These are phyloP conservation scores for Cryptosporidium sp. DNA, from an alignment of 169 alveolate genomes.

Conservation along the genomic window DNA sequence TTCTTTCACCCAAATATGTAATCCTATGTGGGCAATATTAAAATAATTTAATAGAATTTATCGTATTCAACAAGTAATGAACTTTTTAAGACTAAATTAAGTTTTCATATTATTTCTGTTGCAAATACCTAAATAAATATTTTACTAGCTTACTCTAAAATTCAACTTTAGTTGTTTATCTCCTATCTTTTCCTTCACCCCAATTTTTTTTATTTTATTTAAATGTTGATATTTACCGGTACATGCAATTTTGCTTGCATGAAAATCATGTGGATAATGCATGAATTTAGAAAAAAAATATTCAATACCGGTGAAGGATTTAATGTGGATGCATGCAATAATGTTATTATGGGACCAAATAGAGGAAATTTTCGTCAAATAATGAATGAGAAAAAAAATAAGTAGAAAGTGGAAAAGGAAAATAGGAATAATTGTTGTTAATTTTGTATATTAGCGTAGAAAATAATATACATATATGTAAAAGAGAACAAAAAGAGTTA, in stretches of 20 bases:
- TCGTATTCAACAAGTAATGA: no score
- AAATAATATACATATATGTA: not conserved
- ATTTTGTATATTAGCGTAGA: not conserved
- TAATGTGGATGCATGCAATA: conserved; percentile 7
- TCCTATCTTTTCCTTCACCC: no score
- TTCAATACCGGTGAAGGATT: conserved; percentile 9
- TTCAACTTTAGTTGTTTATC: no score
- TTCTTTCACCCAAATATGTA: not conserved
- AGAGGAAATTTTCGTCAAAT: not conserved
- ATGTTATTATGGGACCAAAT: not conserved
- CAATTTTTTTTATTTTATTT: not conserved
- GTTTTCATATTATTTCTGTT: no score
- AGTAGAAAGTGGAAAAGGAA: no score
- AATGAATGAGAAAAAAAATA: no score
- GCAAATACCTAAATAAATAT: no score
- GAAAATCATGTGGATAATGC: not conserved
- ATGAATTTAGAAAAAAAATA: not conserved
- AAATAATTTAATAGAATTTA: no score
- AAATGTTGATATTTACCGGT: not conserved
- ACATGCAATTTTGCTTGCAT: conserved; percentile 7
- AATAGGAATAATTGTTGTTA: not conserved
- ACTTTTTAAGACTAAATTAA: no score
- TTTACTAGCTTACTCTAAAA: no score
- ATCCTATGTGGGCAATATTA: not conserved
- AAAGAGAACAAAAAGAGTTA: not conserved